Base-by-base conservation (phyloP, 768 basidiomycete genomes). In the Macrocybe gigantea region DNA sequence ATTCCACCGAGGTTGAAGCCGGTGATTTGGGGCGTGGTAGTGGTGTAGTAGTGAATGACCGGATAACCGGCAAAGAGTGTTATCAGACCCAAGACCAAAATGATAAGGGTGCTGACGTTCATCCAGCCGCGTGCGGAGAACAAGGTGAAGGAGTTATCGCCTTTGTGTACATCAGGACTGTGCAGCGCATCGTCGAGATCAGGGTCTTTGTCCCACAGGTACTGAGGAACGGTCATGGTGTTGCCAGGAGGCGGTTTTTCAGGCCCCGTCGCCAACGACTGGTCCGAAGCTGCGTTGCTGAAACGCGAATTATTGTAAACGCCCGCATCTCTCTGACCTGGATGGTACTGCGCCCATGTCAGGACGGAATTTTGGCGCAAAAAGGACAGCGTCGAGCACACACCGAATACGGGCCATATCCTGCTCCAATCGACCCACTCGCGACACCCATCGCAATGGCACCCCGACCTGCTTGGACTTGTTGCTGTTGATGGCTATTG, bases 131-230 rank as follows among this genome's bases (percentile, higher is more conserved):
- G 77, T 6, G 73, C 66, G 6, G 93, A 94, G 60, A 93, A 90
- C 29, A 88, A 56, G 3, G 83, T 81, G 50, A 86, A 88, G 6
- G 76, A 72, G 44, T 68, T 68, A 49, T 85, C 78, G 22, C 77
- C 67, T 1, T 73, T 85, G 46, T 84, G 73, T n/a, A 78, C 71
- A 69, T 91, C 88, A 39, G 82, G 91, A 70, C 91, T 88, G 64
- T 97, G 94, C 14, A 97, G 75, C 14, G 81, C 78, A 63, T 97
- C 94, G 69, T 96, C 93, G 12, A 87, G 73, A 61, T 94, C 92
- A 7, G 90, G 83, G 49, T 92, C 91, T 59, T 77, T 82, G 62
- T 90, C 89, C 84, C 86, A 91, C 56, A 83, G 58, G 59, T 80
- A 85, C 57, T 82, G 75, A 11, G 85, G 86, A 5, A 88, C 74